Base-by-base conservation (phyloP, 148 eudicot species). In the Fagopyrum tataricum region DNA sequence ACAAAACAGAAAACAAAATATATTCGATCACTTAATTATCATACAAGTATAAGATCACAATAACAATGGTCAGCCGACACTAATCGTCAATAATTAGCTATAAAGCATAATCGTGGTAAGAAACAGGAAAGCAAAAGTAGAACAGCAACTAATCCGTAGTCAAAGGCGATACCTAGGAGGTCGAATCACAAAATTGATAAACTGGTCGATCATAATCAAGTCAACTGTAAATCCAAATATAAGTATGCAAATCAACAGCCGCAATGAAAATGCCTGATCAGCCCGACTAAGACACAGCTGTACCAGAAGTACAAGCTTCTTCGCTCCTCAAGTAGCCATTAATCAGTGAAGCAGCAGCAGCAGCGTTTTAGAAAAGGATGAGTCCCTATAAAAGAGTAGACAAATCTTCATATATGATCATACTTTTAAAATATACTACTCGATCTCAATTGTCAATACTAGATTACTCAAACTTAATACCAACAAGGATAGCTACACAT, bases 171-270 rank as follows among this genome's bases (percentile, higher is more conserved):
- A 89, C 96, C 96, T 88, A 73, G 96, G 96, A 40, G 96, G 96
- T 73, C 96, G 92, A 77, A 90, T 88, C 43, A 90, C 96, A 49
- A 90, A 90, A 81, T 86, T 88, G 83, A 90, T 85, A 74, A 90
- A 90, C 67, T 86, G 96, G 58, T 90, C 89, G 61, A 88, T 86
- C 92, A 86, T 85, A 64, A 64, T 64, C 69, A 64, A 37, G 44
- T 42, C 18, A 64, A 39, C 69, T 39, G 69, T 15, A 64, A 31
- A 39, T 64, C 69, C 69, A 64, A 64, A 31, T 64, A 37, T 15
- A 37, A 64, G 43, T 64, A 37, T 5, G 69, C 69, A 64, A 64
- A 64, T 64, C 43, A 43, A 64, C 69, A 64, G 69, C 69, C 44
- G 13, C 44, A 15, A 26, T 37, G 69, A 39, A 31, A 64, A 64